These are phyloP conservation scores for Rhizopogon vulgaris DNA, from an alignment of 768 basidiomycete genomes.

Conservation along the genomic window DNA sequence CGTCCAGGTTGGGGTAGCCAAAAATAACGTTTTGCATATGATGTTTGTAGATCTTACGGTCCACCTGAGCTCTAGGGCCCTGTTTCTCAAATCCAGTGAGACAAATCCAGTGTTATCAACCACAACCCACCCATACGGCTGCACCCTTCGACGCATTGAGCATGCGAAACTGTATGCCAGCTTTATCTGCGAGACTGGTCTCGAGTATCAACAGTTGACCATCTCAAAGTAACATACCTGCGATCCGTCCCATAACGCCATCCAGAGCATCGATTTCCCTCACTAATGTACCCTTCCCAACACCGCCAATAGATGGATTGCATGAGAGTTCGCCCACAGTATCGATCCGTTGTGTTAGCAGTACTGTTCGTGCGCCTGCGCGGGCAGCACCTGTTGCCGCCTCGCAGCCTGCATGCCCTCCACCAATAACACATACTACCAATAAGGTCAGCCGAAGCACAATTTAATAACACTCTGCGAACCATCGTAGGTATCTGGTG, in stretches of 20 bases:
- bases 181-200: constrained; percentile 52
- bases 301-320: constrained; percentile 88
- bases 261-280: constrained; percentile 88
- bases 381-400: constrained; percentile 84
- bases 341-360: constrained; percentile 77
- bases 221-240: constrained; percentile 43
- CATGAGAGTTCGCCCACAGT: constrained; percentile 84
- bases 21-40: constrained; percentile 71
- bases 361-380: constrained; percentile 71
- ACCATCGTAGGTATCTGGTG: constrained; percentile 20
- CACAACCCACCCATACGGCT: constrained; percentile 74
- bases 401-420: constrained; percentile 91
- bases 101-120: no score
- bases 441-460: constrained; percentile 35
- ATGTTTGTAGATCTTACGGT: constrained; percentile 75
- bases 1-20: constrained; percentile 61
- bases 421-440: constrained; percentile 80
- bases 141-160: constrained; percentile 82
- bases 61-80: constrained; percentile 89
- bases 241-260: constrained; percentile 77
- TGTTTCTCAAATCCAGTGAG: constrained; percentile 20
- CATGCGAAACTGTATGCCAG: constrained; percentile 85
- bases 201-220: not conserved
- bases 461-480: constrained; percentile 1
- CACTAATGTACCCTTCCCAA: constrained; percentile 90